phyloP scores from a whole-genome alignment of 1,284 basidiomycete genomes.

The Hortiboletus rubellus region DNA sequence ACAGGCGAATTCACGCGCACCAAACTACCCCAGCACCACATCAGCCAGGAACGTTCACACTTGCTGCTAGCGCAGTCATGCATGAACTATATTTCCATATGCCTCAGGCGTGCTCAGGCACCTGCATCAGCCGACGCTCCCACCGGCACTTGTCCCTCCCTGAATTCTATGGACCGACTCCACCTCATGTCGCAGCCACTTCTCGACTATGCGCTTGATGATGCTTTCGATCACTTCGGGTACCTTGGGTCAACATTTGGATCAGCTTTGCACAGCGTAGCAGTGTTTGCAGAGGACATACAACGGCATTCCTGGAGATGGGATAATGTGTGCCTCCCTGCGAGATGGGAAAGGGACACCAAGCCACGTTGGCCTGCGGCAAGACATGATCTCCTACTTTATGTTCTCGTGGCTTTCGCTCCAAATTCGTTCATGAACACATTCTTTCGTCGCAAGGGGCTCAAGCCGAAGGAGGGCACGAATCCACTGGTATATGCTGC shows the following conservation, averaged over 20 bases:
- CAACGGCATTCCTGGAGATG: background rate
- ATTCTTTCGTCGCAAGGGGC: background rate
- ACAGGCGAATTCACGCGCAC: background rate
- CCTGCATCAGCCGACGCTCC: background rate
- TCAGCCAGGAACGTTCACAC: background rate
- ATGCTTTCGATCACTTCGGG: constrained; percentile 1
- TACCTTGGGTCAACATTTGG: background rate
- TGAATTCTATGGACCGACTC: background rate
- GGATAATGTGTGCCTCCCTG: background rate
- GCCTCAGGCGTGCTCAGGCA: background rate
- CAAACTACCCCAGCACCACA: background rate
- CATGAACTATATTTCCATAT: constrained; percentile 1
- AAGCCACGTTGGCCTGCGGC: background rate
- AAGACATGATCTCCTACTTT: background rate
- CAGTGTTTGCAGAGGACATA: background rate
- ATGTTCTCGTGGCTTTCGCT: background rate
- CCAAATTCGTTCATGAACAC: background rate
- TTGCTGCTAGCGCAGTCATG: background rate
- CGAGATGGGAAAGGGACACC: background rate
- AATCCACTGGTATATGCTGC: constrained; percentile 3
- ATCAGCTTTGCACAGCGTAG: background rate
- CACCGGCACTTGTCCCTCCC: background rate
- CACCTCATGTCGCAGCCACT: background rate
- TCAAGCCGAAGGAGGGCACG: background rate
- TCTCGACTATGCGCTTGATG: background rate